Percentiles rank a stretch among this genome's conserved stretches.
Conservation (phyloP, 2,329 filamentous ascomycete genomes). For the Stachybotrys elegans region DNA sequence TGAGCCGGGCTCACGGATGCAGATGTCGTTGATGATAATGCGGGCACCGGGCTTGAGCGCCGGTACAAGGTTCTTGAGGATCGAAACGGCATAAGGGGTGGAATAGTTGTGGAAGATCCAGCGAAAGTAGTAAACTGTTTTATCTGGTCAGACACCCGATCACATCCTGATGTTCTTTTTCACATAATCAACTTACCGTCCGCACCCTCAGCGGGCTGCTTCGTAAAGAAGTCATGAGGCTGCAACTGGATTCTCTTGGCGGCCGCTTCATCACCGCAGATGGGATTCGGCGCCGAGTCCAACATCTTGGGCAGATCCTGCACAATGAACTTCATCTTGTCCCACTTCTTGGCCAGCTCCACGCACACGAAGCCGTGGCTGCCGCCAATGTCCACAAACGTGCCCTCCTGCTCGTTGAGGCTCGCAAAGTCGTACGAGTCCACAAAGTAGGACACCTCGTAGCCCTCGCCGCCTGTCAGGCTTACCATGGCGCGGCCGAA, state of each 20-base stretch:
- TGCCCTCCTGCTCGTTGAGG: slow-evolving; percentile 38
- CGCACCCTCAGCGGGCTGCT: slow-evolving; percentile 47
- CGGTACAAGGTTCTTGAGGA: slow-evolving; percentile 46
- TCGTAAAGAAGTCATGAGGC: slow-evolving; percentile 53
- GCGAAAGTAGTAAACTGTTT: slow-evolving; percentile 49
- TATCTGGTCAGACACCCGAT: neutral
- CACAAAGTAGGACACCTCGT: slow-evolving; percentile 47
- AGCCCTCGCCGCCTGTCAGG: slow-evolving; percentile 50
- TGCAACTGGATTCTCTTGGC: slow-evolving; percentile 35
- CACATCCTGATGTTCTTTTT: neutral
- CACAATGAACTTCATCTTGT: slow-evolving; percentile 48
- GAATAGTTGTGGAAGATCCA: slow-evolving; percentile 60
- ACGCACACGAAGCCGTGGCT: slow-evolving; percentile 53
- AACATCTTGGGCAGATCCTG: slow-evolving; percentile 49
- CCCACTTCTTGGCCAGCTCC: slow-evolving; percentile 46
- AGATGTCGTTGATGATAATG: slow-evolving; percentile 42
- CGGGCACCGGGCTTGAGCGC: slow-evolving; percentile 50
- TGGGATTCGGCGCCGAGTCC: slow-evolving; percentile 37
- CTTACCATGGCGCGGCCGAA: slow-evolving; percentile 52
- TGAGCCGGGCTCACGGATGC: slow-evolving; percentile 31
- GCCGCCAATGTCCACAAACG: slow-evolving; percentile 55
- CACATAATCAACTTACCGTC: slow-evolving; percentile 35
- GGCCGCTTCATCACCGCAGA: slow-evolving; percentile 32
- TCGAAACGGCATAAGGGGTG: slow-evolving; percentile 43
- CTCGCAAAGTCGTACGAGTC: slow-evolving; percentile 48